A percentile compares a stretch with the other conserved stretches of the same genome.
phyloP scores from a whole-genome alignment of 2,329 filamentous ascomycete genomes.

The Thelonectria olida region DNA sequence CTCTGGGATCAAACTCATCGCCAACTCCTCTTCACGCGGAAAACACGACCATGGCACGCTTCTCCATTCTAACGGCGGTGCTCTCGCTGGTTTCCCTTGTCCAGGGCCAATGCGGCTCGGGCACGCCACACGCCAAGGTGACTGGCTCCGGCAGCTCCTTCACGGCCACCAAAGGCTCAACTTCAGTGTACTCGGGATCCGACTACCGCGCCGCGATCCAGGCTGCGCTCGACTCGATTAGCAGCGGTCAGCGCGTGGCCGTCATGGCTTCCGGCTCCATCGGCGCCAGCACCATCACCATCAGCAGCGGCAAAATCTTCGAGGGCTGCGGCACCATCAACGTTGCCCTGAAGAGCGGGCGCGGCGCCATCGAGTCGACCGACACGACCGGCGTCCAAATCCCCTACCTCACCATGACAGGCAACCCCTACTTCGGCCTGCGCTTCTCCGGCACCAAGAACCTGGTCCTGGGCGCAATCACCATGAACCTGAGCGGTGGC shows the following conservation, averaged over 20 bases:
- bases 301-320: slow-evolving; percentile 63
- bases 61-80: slow-evolving; percentile 49
- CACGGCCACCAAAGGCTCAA: slow-evolving; percentile 54
- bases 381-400: slow-evolving; percentile 60
- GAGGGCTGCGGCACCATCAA: slow-evolving; percentile 68
- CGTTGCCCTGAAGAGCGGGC: slow-evolving; percentile 50
- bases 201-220: slow-evolving; percentile 65
- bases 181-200: slow-evolving; percentile 59
- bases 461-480: slow-evolving; percentile 60
- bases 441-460: slow-evolving; percentile 62
- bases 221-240: slow-evolving; percentile 60
- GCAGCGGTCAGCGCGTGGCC: slow-evolving; percentile 60
- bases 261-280: slow-evolving; percentile 65
- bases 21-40: too few species aligned
- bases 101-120: slow-evolving; percentile 58
- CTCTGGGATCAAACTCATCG: not conserved
- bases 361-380: slow-evolving; percentile 63
- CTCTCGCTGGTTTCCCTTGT: slow-evolving; percentile 52
- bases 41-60: slow-evolving; percentile 44
- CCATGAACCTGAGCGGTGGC: slow-evolving; percentile 62
- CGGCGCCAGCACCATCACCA: slow-evolving; percentile 60
- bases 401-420: slow-evolving; percentile 66
- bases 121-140: slow-evolving; percentile 55
- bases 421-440: slow-evolving; percentile 65
- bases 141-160: slow-evolving; percentile 57